Evolutionary conservation across 345 rosid genomes (phyloP), one percentile per base, ranked within the genome.

Genomic region (Citrus trifoliata): DNA sequence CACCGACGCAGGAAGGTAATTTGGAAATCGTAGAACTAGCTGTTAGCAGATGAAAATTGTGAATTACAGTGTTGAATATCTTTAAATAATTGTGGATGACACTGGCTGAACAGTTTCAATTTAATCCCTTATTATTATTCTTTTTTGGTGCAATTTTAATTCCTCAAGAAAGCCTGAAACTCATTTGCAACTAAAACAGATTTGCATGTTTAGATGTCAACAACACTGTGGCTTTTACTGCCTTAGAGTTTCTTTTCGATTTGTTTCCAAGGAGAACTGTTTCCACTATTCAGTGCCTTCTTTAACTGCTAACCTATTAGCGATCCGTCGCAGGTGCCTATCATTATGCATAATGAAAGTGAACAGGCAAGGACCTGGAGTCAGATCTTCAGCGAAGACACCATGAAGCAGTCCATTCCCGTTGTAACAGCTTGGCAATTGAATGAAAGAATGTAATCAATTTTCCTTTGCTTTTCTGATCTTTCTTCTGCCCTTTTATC

Each of bases 351-450:
- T 27, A 78, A 88, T 68, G 95, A 93, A 79, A 93, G 82, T 73
- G 98, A 94, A 74, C 92, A 89, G 80, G 98, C 98, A 21, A 85
- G 82, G 80, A 21, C 85, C 81, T 97, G 99, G 99, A 91, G 98
- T 81, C 87, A 91, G 83, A 85, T 97, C 25, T 92, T 86, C 81
- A 97, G 99, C 33, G 98, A 94, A 78, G 99, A 97, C 35, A 94
- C 97, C 27, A 70, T 82, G 24, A 91, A 90, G 76, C 97, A 91
- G 70, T 88, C 98, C 62, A 92, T 97, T 76, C 93, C 99, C 0
- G 99, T 97, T 60, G 67, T 90, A 80, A 86, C 93, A 14, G 93
- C 95, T 86, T 97, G 98, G 98, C 98, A 97, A 72, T 83, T 97
- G 70, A 94, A 97, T 78, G 99, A 94, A 88, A 92, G 98, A 90